Conservation (phyloP, 768 basidiomycete species). For the Dentipellis sp. region DNA sequence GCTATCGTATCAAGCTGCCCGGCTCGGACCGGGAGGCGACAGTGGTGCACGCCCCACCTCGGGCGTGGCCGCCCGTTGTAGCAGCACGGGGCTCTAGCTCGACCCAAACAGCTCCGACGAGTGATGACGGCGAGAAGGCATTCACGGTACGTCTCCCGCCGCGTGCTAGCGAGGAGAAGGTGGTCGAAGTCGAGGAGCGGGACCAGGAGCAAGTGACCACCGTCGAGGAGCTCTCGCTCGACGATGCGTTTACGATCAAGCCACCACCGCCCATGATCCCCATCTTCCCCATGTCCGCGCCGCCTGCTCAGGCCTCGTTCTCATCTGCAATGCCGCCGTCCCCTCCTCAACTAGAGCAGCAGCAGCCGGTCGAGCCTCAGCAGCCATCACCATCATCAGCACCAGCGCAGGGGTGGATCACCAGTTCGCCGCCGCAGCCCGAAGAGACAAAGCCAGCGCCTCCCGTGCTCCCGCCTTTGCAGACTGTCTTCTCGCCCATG, state of each 20-base stretch:
- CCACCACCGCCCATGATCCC: conserved; percentile 32
- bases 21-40: conserved; percentile 26
- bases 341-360: neutral
- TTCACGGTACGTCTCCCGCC: conserved; percentile 51
- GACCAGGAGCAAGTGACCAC: conserved; percentile 17
- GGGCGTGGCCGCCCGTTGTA: conserved; percentile 2
- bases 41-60: conserved; percentile 34
- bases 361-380: too few relatives aligned
- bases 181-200: conserved; percentile 9
- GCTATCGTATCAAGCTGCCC: conserved; percentile 57
- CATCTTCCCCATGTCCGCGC: conserved; percentile 18
- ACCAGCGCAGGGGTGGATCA: neutral
- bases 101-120: conserved; percentile 16
- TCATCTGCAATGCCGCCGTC: neutral
- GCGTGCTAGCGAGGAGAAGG: conserved; percentile 28
- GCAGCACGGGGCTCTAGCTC: neutral
- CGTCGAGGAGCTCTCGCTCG: conserved; percentile 31
- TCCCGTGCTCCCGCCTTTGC: conserved; percentile 32
- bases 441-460: conserved; percentile 22
- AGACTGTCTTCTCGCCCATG: conserved; percentile 32
- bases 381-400: too few relatives aligned
- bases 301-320: conserved; percentile 4
- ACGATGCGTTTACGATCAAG: conserved; percentile 54
- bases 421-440: conserved; percentile 1
- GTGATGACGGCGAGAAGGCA: conserved; percentile 35